Evolutionary conservation across 495 filamentous ascomycete species (phyloP), one percentile per base, ranked within the genome.

Genomic region (Aspergillus avenaceus): DNA sequence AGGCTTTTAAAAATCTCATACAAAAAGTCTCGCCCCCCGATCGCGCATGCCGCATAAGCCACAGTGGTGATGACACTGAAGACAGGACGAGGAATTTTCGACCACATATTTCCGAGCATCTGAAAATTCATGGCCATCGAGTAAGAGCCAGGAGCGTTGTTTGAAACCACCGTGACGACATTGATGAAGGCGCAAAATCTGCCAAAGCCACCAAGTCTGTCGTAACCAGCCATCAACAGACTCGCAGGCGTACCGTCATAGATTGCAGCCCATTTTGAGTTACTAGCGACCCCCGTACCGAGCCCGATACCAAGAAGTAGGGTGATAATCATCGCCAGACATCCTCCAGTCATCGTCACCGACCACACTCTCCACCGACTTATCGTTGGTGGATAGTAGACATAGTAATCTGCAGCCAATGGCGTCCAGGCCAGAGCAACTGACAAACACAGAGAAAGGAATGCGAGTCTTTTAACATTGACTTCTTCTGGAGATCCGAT

Each of bases 111-210:
- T 0, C 80, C 82, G 6, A 93, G 65, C 44, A 90, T 79, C 60
- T 92, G 88, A 48, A 91, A 76, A 23, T 84, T 84, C 49, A 93
- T 81, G 1, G 81, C 80, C 50, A 91, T 83, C 22, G 83, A 82
- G 62, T 90, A 91, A 0, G 80, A 79, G 0, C 84, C 82, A 0
- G 85, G 78, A 8, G 89, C 77, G 44, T 84, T 82, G 62, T 88
- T 90, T 2, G 83, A 76, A 16, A 90, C 80, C 23, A 88, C 66
- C 0, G 86, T 84, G 8, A 91, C 59, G 0, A 85, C 83, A 25
- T 87, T 77, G 24, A 91, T 62, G 12, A 87, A 80, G 4, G 79
- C 77, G 56, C 84, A 86, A 66, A 90, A 82, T 55, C 80, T 84
- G 13, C 86, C 86, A 50, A 91, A 88, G 0, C 66, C 70, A 5